A percentile compares a stretch with the other conserved stretches of the same genome.
Evolutionary conservation across 2,329 filamentous ascomycete species (phyloP).

Genomic region (Paecilomyces dactylethromorphus): DNA sequence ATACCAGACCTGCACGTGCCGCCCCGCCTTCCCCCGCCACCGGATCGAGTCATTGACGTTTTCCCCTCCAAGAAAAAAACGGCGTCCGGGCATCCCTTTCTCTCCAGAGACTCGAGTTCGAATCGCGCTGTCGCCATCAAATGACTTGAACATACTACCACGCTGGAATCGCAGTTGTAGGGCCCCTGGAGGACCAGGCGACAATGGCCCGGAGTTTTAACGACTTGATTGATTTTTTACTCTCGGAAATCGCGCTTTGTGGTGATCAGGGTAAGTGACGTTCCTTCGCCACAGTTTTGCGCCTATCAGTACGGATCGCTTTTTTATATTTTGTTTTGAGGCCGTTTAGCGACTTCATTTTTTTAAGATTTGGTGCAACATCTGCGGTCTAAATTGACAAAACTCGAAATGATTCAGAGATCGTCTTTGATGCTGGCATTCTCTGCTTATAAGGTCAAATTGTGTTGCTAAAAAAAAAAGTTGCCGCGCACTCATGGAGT

Average conservation of each 20-base stretch:
- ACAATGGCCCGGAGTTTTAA: slow-evolving; percentile 47
- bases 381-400: background rate
- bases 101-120: slow-evolving; percentile 7
- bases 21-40: background rate
- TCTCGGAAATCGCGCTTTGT: slow-evolving; percentile 54
- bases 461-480: background rate
- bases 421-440: background rate
- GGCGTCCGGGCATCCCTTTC: slow-evolving; percentile 2
- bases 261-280: slow-evolving; percentile 50
- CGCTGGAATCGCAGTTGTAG: background rate
- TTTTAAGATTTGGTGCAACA: slow-evolving; percentile 6
- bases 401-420: background rate
- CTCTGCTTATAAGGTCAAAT: background rate
- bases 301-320: background rate
- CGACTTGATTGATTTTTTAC: slow-evolving; percentile 51
- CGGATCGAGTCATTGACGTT: background rate
- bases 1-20: background rate
- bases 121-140: slow-evolving; percentile 4
- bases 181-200: background rate
- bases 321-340: background rate
- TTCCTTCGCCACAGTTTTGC: background rate
- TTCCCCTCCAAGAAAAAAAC: background rate
- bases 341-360: slow-evolving; percentile 4
- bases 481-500: background rate
- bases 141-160: background rate